phyloP scores from a whole-genome alignment of 2,329 filamentous ascomycete species.

The Cladosporium cucumerinum region DNA sequence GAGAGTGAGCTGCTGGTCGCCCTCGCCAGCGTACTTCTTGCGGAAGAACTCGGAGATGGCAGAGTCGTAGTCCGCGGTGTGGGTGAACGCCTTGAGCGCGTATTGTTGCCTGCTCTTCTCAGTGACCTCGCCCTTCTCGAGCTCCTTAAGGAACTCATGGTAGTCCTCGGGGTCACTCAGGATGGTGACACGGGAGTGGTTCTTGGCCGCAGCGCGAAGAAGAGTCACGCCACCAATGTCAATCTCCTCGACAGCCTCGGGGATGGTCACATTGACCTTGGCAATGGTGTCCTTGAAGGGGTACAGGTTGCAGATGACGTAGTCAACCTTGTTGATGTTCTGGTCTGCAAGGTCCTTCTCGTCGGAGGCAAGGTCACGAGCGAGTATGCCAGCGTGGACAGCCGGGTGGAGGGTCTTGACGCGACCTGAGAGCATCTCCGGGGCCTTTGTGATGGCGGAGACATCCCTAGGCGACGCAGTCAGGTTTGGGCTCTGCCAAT shows the following conservation, averaged over 20 bases:
- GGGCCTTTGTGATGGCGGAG: slow-evolving; percentile 88
- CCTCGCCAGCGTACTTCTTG: slow-evolving; percentile 87
- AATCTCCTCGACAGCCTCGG: slow-evolving; percentile 97
- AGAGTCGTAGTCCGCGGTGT: slow-evolving; percentile 93
- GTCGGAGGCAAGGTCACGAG: slow-evolving; percentile 88
- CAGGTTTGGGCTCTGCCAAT: neutral
- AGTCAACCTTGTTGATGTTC: slow-evolving; percentile 93
- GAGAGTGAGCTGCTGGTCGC: slow-evolving; percentile 76
- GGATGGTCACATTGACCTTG: slow-evolving; percentile 94
- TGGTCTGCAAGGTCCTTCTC: slow-evolving; percentile 95
- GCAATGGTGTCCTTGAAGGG: slow-evolving; percentile 98
- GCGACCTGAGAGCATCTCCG: slow-evolving; percentile 90
- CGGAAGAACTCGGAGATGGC: slow-evolving; percentile 97
- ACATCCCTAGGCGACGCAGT: slow-evolving; percentile 66
- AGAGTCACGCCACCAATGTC: slow-evolving; percentile 97
- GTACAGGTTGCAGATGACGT: slow-evolving; percentile 95
- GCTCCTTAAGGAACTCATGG: slow-evolving; percentile 85
- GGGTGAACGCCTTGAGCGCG: slow-evolving; percentile 96
- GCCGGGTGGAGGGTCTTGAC: slow-evolving; percentile 97
- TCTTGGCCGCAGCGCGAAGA: slow-evolving; percentile 94
- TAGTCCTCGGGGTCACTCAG: slow-evolving; percentile 93
- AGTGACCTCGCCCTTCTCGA: slow-evolving; percentile 80
- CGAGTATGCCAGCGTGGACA: slow-evolving; percentile 72
- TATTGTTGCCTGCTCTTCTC: slow-evolving; percentile 83
- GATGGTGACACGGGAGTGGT: slow-evolving; percentile 92